Conservation (phyloP, 2,329 filamentous ascomycete species). For the Aspergillus sp. region DNA sequence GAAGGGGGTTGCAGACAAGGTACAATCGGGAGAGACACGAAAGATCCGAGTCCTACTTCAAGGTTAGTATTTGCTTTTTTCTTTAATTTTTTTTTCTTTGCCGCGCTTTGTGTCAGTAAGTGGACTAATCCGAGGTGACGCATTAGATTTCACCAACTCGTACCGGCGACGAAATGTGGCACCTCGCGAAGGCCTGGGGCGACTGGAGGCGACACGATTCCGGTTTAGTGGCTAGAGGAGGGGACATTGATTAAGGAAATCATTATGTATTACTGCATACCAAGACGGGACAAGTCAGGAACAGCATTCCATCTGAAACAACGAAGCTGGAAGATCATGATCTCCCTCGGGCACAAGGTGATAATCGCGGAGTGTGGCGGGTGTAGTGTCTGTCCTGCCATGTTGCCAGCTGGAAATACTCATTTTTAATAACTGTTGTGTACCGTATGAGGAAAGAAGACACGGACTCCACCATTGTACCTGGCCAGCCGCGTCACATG, state of each 20-base stretch:
- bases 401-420: too few relatives aligned
- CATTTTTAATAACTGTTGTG: too few relatives aligned
- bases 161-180: constrained; percentile 92
- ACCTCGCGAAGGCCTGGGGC: constrained; percentile 82
- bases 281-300: background rate
- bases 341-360: too few relatives aligned
- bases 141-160: constrained; percentile 79
- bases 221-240: constrained; percentile 60
- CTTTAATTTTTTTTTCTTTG: background rate
- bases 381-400: too few relatives aligned
- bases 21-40: constrained; percentile 61
- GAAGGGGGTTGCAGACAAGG: constrained; percentile 69
- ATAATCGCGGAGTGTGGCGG: too few relatives aligned
- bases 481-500: too few relatives aligned
- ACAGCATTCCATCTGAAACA: background rate
- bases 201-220: constrained; percentile 80
- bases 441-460: too few relatives aligned
- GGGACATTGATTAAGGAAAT: too few relatives aligned
- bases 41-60: constrained; percentile 81
- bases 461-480: too few relatives aligned
- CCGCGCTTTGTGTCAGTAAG: background rate
- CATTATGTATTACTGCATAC: background rate
- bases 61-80: constrained; percentile 24
- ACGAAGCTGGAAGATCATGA: too few relatives aligned
- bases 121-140: background rate